phyloP scores from a whole-genome alignment of 2,329 filamentous ascomycete species.

The Aspergillus sp. region DNA sequence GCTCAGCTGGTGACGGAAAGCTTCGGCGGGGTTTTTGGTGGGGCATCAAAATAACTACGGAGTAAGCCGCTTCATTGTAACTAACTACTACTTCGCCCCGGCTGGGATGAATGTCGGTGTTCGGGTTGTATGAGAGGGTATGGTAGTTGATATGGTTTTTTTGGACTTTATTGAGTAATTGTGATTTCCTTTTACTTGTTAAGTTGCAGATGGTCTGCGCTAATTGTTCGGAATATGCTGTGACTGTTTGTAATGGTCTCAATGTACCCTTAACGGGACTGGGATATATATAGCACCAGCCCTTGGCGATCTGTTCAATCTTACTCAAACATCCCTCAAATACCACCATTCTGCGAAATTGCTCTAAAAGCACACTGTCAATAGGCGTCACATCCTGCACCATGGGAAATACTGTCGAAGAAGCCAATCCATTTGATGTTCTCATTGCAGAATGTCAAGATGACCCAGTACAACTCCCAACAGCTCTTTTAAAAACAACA shows the following conservation, averaged over 20 bases:
- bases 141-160: too few species aligned
- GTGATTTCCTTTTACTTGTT: too few species aligned
- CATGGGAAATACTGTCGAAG: conserved; percentile 14
- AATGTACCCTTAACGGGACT: neutral
- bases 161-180: too few species aligned
- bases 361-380: neutral
- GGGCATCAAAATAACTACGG: conserved; percentile 20
- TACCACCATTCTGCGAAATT: neutral
- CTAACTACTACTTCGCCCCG: neutral
- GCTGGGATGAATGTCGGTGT: neutral
- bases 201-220: too few species aligned
- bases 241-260: too few species aligned
- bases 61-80: neutral
- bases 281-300: neutral
- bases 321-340: neutral
- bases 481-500: neutral
- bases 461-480: conserved; percentile 58
- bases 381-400: neutral
- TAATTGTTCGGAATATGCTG: too few species aligned
- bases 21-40: conserved; percentile 35
- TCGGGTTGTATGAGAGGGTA: too few species aligned
- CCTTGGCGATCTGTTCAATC: neutral
- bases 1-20: conserved; percentile 27
- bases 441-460: conserved; percentile 69
- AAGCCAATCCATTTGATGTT: conserved; percentile 70